phyloP scores from a whole-genome alignment of 2,329 filamentous ascomycete species.

The Penicillium brevicompactum region DNA sequence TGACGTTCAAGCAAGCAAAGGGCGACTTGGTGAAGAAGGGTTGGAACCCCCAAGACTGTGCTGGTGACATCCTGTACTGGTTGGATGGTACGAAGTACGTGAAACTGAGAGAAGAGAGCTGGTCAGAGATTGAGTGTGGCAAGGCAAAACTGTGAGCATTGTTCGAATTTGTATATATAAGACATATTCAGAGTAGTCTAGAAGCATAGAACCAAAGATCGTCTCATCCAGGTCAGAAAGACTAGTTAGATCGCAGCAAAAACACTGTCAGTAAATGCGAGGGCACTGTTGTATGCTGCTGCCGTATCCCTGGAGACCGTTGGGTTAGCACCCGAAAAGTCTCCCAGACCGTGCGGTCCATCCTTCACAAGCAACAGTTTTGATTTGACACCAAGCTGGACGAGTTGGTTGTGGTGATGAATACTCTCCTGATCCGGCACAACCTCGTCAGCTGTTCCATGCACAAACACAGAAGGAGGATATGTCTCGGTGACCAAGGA shows the following conservation, averaged over 20 bases:
- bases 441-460: conserved; percentile 25
- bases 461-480: conserved; percentile 24
- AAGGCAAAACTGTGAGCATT: conserved; percentile 45
- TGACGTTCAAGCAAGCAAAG: conserved; percentile 56
- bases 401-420: conserved; percentile 19
- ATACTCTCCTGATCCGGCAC: conserved; percentile 20
- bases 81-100: conserved; percentile 45
- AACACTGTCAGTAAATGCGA: conserved; percentile 18
- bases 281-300: conserved; percentile 20
- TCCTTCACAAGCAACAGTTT: conserved; percentile 17
- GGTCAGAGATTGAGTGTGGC: conserved; percentile 46
- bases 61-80: conserved; percentile 48
- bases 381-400: conserved; percentile 14
- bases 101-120: conserved; percentile 40
- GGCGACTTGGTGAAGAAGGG: conserved; percentile 45
- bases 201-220: neutral
- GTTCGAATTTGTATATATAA: neutral
- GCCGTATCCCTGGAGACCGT: neutral
- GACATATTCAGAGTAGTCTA: neutral
- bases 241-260: neutral
- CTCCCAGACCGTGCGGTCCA: conserved; percentile 19
- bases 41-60: conserved; percentile 41
- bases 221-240: neutral
- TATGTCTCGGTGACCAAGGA: conserved; percentile 15
- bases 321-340: conserved; percentile 6